Conservation (phyloP, 441 rosid genomes). For the Aleurites moluccanus region DNA sequence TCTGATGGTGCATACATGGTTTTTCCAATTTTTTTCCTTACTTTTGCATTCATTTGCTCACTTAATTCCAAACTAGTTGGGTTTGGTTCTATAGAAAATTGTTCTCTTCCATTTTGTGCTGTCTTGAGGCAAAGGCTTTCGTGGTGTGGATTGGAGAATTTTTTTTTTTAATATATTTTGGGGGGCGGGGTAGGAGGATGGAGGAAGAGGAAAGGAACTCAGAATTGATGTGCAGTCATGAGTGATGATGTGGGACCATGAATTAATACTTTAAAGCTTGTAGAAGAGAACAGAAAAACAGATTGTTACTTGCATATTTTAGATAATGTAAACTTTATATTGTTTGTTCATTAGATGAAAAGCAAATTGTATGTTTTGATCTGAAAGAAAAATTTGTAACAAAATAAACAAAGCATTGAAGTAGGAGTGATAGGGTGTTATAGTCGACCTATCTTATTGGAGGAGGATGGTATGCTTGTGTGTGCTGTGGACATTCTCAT, state of each 20-base stretch:
- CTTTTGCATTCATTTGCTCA: background rate
- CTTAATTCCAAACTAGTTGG: background rate
- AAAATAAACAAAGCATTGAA: background rate
- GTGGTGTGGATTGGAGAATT: background rate
- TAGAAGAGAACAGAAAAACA: background rate
- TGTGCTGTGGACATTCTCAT: too few relatives aligned
- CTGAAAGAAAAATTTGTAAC: background rate
- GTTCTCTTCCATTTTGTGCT: background rate
- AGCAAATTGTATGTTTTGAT: background rate
- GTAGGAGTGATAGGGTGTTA: background rate
- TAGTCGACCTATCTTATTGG: background rate
- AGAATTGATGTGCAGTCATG: too few relatives aligned
- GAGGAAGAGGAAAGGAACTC: too few relatives aligned
- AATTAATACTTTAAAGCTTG: background rate
- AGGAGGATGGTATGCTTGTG: background rate
- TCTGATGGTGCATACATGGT: background rate
- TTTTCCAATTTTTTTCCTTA: background rate
- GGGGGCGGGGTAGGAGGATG: too few relatives aligned
- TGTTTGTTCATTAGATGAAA: background rate
- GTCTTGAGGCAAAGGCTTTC: background rate
- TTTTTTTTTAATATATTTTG: too few relatives aligned
- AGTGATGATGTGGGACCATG: background rate
- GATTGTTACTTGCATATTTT: background rate
- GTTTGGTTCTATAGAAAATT: background rate
- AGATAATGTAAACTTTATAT: background rate